These are phyloP conservation scores for Chytriomyces confervae DNA, from an alignment of 192 early-diverging fungal species.

Conservation along the genomic window DNA sequence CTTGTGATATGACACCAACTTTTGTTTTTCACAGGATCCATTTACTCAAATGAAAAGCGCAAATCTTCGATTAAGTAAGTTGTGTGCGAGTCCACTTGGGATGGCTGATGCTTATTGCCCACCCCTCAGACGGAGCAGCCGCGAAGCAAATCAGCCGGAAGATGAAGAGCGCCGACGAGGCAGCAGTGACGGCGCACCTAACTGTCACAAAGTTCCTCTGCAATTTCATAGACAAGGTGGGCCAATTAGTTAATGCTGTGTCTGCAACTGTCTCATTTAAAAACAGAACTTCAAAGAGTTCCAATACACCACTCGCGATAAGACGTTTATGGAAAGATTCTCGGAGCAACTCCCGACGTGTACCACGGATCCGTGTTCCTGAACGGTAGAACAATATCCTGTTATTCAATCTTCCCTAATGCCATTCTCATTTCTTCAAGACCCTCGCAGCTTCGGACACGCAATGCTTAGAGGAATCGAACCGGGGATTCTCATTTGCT, in stretches of 20 bases:
- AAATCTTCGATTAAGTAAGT: slow-evolving; percentile 20
- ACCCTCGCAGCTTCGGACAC: slow-evolving; percentile 29
- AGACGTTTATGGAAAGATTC: slow-evolving; percentile 49
- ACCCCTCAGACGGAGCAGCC: not conserved
- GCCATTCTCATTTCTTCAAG: slow-evolving; percentile 10
- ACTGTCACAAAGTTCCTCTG: slow-evolving; percentile 58
- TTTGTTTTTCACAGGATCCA: too few relatives aligned
- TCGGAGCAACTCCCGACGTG: slow-evolving; percentile 52
- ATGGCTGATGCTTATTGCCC: too few relatives aligned
- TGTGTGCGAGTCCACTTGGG: not conserved
- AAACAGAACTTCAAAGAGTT: slow-evolving; percentile 60
- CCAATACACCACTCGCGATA: slow-evolving; percentile 47
- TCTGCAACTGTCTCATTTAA: not conserved
- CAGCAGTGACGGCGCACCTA: slow-evolving; percentile 42
- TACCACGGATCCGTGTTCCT: slow-evolving; percentile 46
- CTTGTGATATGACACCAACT: too few relatives aligned
- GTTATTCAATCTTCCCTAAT: not conserved
- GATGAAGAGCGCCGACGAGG: slow-evolving; percentile 38
- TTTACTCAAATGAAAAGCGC: too few relatives aligned
- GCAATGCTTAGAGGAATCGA: slow-evolving; percentile 54
- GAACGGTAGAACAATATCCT: slow-evolving; percentile 40
- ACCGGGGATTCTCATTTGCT: slow-evolving; percentile 46
- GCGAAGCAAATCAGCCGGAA: not conserved
- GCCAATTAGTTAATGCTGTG: not conserved
- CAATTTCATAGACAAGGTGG: slow-evolving; percentile 59